Conservation (phyloP, 1,139 yeast species). For the Ogataea hybrid region DNA sequence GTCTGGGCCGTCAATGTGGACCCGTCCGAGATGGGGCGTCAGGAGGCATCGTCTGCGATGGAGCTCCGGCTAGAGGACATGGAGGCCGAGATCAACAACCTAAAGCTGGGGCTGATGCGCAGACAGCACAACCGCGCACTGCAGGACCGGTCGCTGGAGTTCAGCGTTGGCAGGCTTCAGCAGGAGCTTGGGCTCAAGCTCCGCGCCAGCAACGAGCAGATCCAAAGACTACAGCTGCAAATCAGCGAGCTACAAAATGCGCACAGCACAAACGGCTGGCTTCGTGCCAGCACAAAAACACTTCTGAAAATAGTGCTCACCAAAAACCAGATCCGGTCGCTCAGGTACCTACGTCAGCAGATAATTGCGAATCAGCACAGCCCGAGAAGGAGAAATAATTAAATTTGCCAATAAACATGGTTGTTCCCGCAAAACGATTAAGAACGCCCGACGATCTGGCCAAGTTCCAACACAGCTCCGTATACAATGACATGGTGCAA, state of each 20-base stretch:
- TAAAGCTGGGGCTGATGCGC: constrained; percentile 9
- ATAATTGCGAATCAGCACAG: constrained; percentile 6
- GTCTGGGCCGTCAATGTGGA: constrained; percentile 14
- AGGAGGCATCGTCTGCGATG: constrained; percentile 1
- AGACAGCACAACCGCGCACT: constrained; percentile 10
- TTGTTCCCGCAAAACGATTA: constrained; percentile 52
- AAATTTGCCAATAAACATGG: neutral
- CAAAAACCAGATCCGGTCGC: constrained; percentile 7
- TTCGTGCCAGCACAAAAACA: constrained; percentile 4
- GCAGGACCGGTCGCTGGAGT: constrained; percentile 12
- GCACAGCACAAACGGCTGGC: constrained; percentile 3
- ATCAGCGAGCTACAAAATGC: neutral
- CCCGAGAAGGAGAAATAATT: constrained; percentile 2
- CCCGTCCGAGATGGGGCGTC: neutral
- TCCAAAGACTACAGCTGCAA: constrained; percentile 8
- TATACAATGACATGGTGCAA: constrained; percentile 48
- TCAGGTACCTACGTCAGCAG: constrained; percentile 4
- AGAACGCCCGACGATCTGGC: constrained; percentile 60
- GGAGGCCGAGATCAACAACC: constrained; percentile 10
- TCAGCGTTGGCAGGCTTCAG: constrained; percentile 7
- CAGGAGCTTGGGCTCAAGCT: constrained; percentile 6
- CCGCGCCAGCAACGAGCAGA: constrained; percentile 5
- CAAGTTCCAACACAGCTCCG: constrained; percentile 54
- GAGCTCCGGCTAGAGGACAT: constrained; percentile 13
- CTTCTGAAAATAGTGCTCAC: constrained; percentile 7